phyloP scores from a whole-genome alignment of 306 rosid species.

The Corylus heterophylla region DNA sequence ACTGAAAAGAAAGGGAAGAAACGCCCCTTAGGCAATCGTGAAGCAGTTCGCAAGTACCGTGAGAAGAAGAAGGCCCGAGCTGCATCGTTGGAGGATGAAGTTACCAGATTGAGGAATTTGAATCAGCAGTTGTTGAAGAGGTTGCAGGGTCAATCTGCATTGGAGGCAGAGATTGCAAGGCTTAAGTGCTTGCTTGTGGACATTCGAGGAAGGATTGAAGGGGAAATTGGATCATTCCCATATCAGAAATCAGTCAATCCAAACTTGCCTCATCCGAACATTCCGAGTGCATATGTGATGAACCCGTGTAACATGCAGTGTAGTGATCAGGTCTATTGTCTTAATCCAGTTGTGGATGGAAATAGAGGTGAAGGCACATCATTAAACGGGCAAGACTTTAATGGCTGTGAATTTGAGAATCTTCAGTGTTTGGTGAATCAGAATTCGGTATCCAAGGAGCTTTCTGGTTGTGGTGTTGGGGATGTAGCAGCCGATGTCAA shows the following conservation, averaged over 20 bases:
- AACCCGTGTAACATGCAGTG: slow-evolving; percentile 91
- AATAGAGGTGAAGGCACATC: slow-evolving; percentile 44
- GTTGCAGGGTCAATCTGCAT: slow-evolving; percentile 81
- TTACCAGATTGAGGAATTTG: slow-evolving; percentile 65
- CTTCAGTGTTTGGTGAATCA: slow-evolving; percentile 70
- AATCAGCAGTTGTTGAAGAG: slow-evolving; percentile 88
- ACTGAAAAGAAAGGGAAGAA: slow-evolving; percentile 70
- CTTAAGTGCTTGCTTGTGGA: slow-evolving; percentile 97
- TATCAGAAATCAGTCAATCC: slow-evolving; percentile 68
- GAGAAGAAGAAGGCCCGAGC: slow-evolving; percentile 95
- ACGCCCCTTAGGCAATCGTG: slow-evolving; percentile 74
- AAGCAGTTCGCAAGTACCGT: slow-evolving; percentile 92
- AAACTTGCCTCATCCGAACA: slow-evolving; percentile 31
- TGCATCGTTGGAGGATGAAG: slow-evolving; percentile 92
- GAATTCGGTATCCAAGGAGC: slow-evolving; percentile 59
- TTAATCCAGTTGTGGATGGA: slow-evolving; percentile 56
- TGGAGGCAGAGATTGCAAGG: slow-evolving; percentile 90
- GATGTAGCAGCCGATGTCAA: slow-evolving; percentile 40
- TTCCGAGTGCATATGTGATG: slow-evolving; percentile 56
- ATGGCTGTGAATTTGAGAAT: slow-evolving; percentile 80
- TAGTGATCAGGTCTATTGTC: slow-evolving; percentile 78
- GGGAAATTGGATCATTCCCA: slow-evolving; percentile 90
- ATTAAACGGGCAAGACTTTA: slow-evolving; percentile 48
- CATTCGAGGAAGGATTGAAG: slow-evolving; percentile 94
- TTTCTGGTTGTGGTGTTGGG: slow-evolving; percentile 58